Conservation (phyloP, 805 yeast species). For the Torulaspora delbrueckii region DNA sequence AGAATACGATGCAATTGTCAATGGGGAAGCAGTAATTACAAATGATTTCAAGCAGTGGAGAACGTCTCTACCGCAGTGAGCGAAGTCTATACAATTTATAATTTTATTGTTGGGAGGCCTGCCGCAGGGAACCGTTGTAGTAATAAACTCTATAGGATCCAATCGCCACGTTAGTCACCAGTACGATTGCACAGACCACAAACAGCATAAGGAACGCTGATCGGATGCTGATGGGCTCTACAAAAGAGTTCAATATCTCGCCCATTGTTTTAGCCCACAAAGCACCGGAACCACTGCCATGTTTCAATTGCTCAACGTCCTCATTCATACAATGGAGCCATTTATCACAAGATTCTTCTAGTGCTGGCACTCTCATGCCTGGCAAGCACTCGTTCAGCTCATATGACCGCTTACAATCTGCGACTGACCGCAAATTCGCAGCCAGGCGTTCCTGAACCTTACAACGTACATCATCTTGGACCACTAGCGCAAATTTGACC, state of each 20-base stretch:
- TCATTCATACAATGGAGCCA: slow-evolving; percentile 74
- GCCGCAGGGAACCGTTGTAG: slow-evolving; percentile 1
- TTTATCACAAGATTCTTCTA: slow-evolving; percentile 60
- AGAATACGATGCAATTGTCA: slow-evolving; percentile 37
- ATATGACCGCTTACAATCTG: slow-evolving; percentile 64
- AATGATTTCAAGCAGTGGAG: slow-evolving; percentile 55
- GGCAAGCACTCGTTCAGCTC: slow-evolving; percentile 66
- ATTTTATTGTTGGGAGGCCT: not conserved
- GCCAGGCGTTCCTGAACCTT: slow-evolving; percentile 60
- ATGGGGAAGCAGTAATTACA: slow-evolving; percentile 41
- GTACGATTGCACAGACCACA: slow-evolving; percentile 47
- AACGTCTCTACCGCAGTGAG: slow-evolving; percentile 13
- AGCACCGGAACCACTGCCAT: slow-evolving; percentile 57
- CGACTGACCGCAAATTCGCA: slow-evolving; percentile 57
- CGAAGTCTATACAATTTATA: not conserved
- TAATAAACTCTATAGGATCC: slow-evolving; percentile 37
- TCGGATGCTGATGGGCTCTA: slow-evolving; percentile 67
- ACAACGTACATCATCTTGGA: slow-evolving; percentile 63
- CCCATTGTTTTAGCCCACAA: slow-evolving; percentile 81
- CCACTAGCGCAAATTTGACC: slow-evolving; percentile 48
- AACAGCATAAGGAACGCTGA: slow-evolving; percentile 48
- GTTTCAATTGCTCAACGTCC: slow-evolving; percentile 42
- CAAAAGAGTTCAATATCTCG: slow-evolving; percentile 71
- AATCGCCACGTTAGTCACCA: slow-evolving; percentile 49
- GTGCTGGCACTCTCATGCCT: slow-evolving; percentile 62